Evolutionary conservation across 257 asterid genomes (phyloP).

Genomic region (Gentiana macrophylla): DNA sequence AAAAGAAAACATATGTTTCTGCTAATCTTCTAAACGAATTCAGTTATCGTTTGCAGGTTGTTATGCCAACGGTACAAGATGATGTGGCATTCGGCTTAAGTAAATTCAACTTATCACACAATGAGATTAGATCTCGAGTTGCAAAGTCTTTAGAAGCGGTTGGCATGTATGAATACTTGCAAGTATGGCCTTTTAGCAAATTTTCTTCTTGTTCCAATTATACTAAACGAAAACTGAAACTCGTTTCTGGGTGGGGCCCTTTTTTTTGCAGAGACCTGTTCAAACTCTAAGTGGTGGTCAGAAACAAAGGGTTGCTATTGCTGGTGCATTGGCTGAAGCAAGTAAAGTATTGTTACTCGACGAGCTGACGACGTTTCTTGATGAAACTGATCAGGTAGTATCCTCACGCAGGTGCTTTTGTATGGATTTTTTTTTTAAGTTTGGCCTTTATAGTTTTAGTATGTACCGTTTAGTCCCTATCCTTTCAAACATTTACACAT

Average conservation of each 20-base stretch:
- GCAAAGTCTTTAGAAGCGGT: conserved; percentile 75
- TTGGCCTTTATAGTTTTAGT: too few species aligned
- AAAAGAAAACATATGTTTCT: too few species aligned
- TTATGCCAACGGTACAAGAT: conserved; percentile 98
- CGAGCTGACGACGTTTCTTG: conserved; percentile 94
- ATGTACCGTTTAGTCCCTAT: too few species aligned
- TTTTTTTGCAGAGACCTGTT: conserved; percentile 56
- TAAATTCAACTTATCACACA: conserved; percentile 37
- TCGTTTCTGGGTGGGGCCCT: background rate
- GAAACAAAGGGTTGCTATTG: conserved; percentile 96
- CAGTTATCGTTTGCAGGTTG: conserved; percentile 49
- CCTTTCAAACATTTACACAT: too few species aligned
- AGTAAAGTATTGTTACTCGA: conserved; percentile 86
- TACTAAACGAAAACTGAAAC: conserved; percentile 1
- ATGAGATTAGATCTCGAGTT: conserved; percentile 56
- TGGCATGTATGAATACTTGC: conserved; percentile 79
- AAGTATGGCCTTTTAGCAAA: conserved; percentile 34
- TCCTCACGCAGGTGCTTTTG: background rate
- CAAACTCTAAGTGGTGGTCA: conserved; percentile 99
- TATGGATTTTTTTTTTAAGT: too few species aligned
- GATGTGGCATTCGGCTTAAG: conserved; percentile 98
- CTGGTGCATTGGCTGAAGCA: conserved; percentile 96
- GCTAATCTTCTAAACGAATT: too few species aligned
- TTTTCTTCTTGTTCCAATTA: conserved; percentile 1
- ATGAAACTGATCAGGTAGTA: conserved; percentile 85